These are phyloP conservation scores for Spergularia bocconei DNA, from an alignment of 148 eudicot genomes.

Conservation along the genomic window DNA sequence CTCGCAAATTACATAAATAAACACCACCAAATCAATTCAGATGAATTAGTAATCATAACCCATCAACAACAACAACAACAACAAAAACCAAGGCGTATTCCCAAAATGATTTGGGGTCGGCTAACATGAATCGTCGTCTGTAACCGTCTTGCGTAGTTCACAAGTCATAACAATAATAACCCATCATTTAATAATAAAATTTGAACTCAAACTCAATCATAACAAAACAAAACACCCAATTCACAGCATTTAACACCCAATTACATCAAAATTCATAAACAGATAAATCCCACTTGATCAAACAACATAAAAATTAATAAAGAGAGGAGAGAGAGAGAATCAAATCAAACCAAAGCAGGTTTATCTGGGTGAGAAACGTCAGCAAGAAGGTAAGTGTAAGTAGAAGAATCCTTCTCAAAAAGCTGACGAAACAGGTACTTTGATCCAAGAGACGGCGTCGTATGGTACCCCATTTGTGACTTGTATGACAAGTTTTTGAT, in stretches of 20 bases:
- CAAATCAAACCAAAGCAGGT: constrained; percentile 69
- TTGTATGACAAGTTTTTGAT: constrained; percentile 15
- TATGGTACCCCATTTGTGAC: constrained; percentile 46
- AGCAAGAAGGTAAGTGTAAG: constrained; percentile 93
- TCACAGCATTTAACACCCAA: neutral
- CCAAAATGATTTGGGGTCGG: too few relatives aligned
- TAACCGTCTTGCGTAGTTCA: too few relatives aligned
- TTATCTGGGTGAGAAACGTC: constrained; percentile 80
- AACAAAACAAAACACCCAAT: neutral
- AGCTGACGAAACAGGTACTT: constrained; percentile 81
- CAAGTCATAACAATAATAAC: too few relatives aligned
- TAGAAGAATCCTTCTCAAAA: constrained; percentile 90
- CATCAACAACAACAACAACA: too few relatives aligned
- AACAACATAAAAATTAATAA: neutral
- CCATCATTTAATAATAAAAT: too few relatives aligned
- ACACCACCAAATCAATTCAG: too few relatives aligned
- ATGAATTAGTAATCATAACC: too few relatives aligned
- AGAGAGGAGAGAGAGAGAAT: neutral
- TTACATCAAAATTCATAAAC: neutral
- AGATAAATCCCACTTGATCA: neutral
- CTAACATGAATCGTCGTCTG: too few relatives aligned
- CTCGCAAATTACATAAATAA: too few relatives aligned
- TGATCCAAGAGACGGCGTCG: constrained; percentile 46
- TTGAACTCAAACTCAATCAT: too few relatives aligned
- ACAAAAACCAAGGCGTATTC: too few relatives aligned